A percentile compares a stretch with the other conserved stretches of the same genome.
phyloP scores from a whole-genome alignment of 129 eudicot species.

The Artemisia annua region DNA sequence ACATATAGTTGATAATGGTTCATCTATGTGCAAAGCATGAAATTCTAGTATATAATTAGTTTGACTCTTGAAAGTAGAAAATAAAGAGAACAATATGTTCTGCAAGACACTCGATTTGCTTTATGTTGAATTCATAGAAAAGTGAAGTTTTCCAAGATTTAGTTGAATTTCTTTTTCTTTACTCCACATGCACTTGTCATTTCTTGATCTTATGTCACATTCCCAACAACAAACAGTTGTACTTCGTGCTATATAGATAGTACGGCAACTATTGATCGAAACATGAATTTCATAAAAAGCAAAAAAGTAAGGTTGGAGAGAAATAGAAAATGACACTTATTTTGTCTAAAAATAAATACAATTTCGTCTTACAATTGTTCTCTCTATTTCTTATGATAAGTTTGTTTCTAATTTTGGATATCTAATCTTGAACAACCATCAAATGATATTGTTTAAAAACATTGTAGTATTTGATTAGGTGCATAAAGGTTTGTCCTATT shows the following conservation, averaged over 20 bases:
- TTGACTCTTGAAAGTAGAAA: constrained; percentile 30
- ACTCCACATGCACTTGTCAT: constrained; percentile 46
- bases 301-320: constrained; percentile 6
- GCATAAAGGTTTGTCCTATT: neutral
- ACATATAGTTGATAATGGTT: neutral
- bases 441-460: too few relatives aligned
- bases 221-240: constrained; percentile 30
- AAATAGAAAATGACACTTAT: neutral
- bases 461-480: neutral
- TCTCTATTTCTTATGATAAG: too few relatives aligned
- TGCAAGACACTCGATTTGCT: constrained; percentile 18
- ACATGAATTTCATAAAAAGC: constrained; percentile 31
- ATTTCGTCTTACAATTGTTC: too few relatives aligned
- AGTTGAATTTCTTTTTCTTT: constrained; percentile 33
- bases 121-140: constrained; percentile 24
- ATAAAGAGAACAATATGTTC: neutral
- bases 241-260: constrained; percentile 22
- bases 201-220: constrained; percentile 35
- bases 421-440: too few relatives aligned
- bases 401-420: too few relatives aligned
- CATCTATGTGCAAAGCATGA: neutral
- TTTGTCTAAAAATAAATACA: neutral
- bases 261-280: constrained; percentile 11
- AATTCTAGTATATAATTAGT: neutral
- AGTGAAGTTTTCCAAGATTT: constrained; percentile 14